Evolutionary conservation across 1,284 basidiomycete species (phyloP).

Genomic region (Takashimella tepidaria): DNA sequence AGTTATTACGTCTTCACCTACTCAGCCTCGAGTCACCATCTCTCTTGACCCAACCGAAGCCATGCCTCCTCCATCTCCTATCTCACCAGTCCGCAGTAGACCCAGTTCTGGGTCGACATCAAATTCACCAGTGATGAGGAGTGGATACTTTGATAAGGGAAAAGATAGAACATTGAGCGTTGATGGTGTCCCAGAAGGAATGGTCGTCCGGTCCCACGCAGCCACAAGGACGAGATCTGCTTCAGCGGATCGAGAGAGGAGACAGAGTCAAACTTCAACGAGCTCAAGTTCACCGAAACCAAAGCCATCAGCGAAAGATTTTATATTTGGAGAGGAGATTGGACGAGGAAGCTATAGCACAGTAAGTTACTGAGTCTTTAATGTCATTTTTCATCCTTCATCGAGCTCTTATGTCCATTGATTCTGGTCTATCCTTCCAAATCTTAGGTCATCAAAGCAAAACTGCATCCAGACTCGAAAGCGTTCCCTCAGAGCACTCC

Average conservation of each 20-base stretch:
- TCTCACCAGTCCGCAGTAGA: neutral
- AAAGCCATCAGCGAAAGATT: conserved; percentile 37
- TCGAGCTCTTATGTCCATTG: neutral
- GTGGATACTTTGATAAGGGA: neutral
- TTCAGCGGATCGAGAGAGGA: conserved; percentile 29
- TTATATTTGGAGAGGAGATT: conserved; percentile 45
- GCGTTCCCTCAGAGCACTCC: conserved; percentile 16
- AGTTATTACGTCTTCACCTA: conserved; percentile 6
- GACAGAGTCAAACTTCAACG: conserved; percentile 32
- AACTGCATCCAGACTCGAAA: conserved; percentile 10
- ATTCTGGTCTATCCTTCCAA: too few species aligned
- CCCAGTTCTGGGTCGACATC: neutral
- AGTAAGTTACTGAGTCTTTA: conserved; percentile 22
- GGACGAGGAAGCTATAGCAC: conserved; percentile 48
- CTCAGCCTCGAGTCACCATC: conserved; percentile 3
- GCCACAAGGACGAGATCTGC: conserved; percentile 4
- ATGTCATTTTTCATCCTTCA: neutral
- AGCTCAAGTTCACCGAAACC: conserved; percentile 17
- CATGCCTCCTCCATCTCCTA: neutral
- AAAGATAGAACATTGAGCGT: conserved; percentile 24
- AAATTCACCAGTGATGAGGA: neutral
- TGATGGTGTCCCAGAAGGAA: conserved; percentile 6
- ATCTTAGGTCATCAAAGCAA: conserved; percentile 29
- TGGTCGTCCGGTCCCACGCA: neutral
- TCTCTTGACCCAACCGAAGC: conserved; percentile 2